A percentile compares a stretch with the other conserved stretches of the same genome.
Conservation (phyloP, 208 protist genomes). For the Trypanosoma mega region DNA sequence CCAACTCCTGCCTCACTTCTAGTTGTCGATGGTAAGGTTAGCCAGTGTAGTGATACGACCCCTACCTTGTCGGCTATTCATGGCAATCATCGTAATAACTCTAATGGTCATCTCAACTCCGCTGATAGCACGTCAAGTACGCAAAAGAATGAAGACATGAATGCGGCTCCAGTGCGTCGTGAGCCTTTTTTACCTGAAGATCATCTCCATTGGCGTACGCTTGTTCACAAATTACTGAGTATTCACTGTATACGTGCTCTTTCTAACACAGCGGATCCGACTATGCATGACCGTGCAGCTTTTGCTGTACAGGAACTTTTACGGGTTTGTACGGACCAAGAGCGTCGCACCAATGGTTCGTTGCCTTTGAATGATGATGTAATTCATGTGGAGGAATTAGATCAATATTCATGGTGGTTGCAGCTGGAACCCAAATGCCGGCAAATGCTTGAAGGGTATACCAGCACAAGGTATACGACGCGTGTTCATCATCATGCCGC, state of each 20-base stretch:
- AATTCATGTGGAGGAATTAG: constrained; percentile 66
- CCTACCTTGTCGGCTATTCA: neutral
- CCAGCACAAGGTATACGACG: constrained; percentile 66
- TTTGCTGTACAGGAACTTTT: constrained; percentile 87
- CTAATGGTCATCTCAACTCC: neutral
- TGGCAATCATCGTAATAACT: no score
- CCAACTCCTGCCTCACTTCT: constrained; percentile 14
- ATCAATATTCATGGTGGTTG: constrained; percentile 80
- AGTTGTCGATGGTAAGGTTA: neutral
- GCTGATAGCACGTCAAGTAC: neutral
- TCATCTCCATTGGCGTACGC: constrained; percentile 64
- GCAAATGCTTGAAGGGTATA: constrained; percentile 72
- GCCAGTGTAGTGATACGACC: neutral
- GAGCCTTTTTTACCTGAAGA: constrained; percentile 20
- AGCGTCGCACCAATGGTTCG: constrained; percentile 38
- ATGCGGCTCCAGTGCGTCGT: neutral
- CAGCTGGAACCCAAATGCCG: constrained; percentile 45
- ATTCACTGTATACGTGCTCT: constrained; percentile 74
- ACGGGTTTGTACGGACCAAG: constrained; percentile 55
- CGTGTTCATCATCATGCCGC: constrained; percentile 42
- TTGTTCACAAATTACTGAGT: constrained; percentile 61
- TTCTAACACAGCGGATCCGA: constrained; percentile 67
- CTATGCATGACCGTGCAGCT: constrained; percentile 81
- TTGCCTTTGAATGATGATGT: constrained; percentile 41
- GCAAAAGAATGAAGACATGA: neutral